These are phyloP conservation scores for Prunus kanzakura DNA, from an alignment of 306 rosid genomes.

Conservation along the genomic window DNA sequence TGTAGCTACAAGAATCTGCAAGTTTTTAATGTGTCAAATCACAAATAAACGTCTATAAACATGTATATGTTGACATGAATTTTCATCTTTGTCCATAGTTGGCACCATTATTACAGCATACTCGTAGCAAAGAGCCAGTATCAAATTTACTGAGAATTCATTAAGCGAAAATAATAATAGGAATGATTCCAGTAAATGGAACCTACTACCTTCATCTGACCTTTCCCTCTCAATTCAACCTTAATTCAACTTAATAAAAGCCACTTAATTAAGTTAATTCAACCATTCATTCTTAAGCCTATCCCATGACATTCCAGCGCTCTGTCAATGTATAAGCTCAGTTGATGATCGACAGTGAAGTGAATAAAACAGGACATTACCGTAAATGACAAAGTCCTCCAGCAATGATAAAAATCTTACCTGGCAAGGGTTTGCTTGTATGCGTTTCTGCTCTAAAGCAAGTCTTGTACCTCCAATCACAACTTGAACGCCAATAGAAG, in stretches of 20 bases:
- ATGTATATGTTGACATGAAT: background rate
- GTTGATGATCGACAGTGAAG: constrained; percentile 17
- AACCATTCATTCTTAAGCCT: background rate
- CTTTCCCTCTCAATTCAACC: no score
- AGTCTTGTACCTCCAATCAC: constrained; percentile 96
- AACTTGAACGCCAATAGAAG: constrained; percentile 86
- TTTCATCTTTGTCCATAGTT: background rate
- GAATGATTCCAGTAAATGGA: no score
- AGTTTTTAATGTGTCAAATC: constrained; percentile 6
- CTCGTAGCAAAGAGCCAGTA: background rate
- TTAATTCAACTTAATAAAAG: no score
- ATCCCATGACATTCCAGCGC: background rate
- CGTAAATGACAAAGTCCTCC: background rate
- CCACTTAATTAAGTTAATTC: no score
- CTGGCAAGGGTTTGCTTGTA: constrained; percentile 95
- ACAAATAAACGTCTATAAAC: constrained; percentile 9
- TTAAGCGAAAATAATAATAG: no score
- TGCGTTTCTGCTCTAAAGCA: constrained; percentile 78
- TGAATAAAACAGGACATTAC: background rate
- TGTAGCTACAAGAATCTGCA: constrained; percentile 96
- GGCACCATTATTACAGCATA: constrained; percentile 3
- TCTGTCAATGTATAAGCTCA: background rate
- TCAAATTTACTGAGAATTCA: no score
- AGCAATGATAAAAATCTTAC: constrained; percentile 35
- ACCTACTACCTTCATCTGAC: no score